Evolutionary conservation across 2,329 filamentous ascomycete genomes (phyloP).

Genomic region (Huntiella decipiens): DNA sequence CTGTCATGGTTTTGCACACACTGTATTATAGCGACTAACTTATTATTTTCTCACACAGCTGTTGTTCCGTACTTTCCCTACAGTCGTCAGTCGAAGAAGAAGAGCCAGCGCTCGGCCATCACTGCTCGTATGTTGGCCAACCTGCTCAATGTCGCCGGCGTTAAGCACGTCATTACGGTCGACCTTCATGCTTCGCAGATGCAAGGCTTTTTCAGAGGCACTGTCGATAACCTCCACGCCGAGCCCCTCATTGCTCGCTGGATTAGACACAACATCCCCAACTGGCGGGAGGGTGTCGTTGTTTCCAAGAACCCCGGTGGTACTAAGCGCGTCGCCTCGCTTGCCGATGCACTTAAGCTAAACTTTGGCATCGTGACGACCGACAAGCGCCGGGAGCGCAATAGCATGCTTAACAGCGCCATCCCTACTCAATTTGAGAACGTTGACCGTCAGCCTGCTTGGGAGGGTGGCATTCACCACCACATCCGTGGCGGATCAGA

Average conservation of each 20-base stretch:
- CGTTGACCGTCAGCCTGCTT: slow-evolving; percentile 26
- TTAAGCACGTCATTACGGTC: slow-evolving; percentile 94
- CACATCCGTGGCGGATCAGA: slow-evolving; percentile 8
- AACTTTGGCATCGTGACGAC: slow-evolving; percentile 96
- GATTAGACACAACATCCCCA: slow-evolving; percentile 74
- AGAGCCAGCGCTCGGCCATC: slow-evolving; percentile 87
- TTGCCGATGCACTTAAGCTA: slow-evolving; percentile 88
- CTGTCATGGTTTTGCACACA: background rate
- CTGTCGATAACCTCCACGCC: slow-evolving; percentile 91
- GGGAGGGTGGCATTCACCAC: slow-evolving; percentile 18
- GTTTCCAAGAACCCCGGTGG: slow-evolving; percentile 97
- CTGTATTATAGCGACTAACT: slow-evolving; percentile 3
- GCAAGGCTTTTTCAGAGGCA: slow-evolving; percentile 97
- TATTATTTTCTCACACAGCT: slow-evolving; percentile 27
- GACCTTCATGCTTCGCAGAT: slow-evolving; percentile 96
- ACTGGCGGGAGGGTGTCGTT: slow-evolving; percentile 83
- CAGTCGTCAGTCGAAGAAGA: slow-evolving; percentile 97
- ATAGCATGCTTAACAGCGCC: slow-evolving; percentile 57
- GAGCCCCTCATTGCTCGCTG: slow-evolving; percentile 89
- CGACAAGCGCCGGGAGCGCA: slow-evolving; percentile 46
- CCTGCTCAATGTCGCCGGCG: slow-evolving; percentile 76
- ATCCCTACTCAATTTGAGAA: slow-evolving; percentile 52
- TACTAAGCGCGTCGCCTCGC: slow-evolving; percentile 87
- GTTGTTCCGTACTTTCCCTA: slow-evolving; percentile 96
- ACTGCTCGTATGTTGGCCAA: slow-evolving; percentile 96